phyloP scores from a whole-genome alignment of 768 basidiomycete species.

The Saitozyma podzolica region DNA sequence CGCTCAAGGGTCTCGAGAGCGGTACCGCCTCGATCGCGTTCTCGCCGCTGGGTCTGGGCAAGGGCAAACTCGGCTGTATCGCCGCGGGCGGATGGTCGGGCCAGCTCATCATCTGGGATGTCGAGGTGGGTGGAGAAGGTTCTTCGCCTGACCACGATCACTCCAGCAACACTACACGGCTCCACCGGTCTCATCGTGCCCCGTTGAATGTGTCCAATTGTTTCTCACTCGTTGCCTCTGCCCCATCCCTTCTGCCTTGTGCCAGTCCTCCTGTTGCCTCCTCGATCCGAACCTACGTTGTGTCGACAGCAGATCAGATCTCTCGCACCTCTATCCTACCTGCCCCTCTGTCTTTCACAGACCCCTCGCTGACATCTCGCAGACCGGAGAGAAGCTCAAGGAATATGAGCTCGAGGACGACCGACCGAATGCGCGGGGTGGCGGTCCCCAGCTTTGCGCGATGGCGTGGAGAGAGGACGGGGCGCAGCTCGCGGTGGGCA shows the following conservation, averaged over 20 bases:
- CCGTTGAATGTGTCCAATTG: constrained; percentile 3
- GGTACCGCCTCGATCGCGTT: constrained; percentile 46
- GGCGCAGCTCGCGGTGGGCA: constrained; percentile 43
- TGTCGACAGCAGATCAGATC: too few relatives aligned
- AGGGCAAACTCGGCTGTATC: constrained; percentile 23
- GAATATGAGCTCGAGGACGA: constrained; percentile 17
- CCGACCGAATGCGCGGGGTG: not conserved
- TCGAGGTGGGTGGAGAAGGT: constrained; percentile 32
- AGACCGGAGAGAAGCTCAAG: constrained; percentile 13
- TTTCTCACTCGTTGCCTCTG: too few relatives aligned
- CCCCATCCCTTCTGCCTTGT: too few relatives aligned
- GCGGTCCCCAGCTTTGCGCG: constrained; percentile 18
- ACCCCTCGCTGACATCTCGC: constrained; percentile 10
- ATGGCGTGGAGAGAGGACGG: constrained; percentile 48
- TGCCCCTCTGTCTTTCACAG: not conserved
- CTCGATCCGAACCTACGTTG: too few relatives aligned
- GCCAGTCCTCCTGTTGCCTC: too few relatives aligned
- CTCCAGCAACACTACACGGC: constrained; percentile 11
- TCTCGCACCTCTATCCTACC: not conserved
- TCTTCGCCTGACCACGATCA: not conserved
- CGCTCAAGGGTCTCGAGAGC: constrained; percentile 29
- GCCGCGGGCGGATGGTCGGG: constrained; percentile 48
- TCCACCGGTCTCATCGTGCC: constrained; percentile 14
- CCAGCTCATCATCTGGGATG: constrained; percentile 43
- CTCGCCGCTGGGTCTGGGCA: constrained; percentile 30